Base-by-base conservation (phyloP, 2,329 filamentous ascomycete genomes). In the Aspergillus jensenii region DNA sequence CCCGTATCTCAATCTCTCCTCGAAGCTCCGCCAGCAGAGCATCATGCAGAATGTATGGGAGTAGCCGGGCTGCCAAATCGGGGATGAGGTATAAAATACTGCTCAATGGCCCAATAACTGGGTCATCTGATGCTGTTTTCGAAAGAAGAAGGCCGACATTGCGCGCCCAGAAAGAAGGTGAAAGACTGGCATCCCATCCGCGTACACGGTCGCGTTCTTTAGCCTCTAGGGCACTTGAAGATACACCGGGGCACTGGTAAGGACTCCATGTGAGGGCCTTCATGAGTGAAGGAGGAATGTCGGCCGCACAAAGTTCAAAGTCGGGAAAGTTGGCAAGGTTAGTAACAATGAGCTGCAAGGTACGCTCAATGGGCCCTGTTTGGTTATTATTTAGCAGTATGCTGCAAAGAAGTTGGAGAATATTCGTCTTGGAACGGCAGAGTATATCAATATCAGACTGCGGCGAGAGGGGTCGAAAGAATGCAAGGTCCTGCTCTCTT, bases 1-100 rank as follows among this genome's bases (percentile, higher is more conserved):
- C 79, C 55, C 87, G 89, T 33, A 86, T 76, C 1, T 74, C 76
- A 61, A 86, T 83, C 27, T 87, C 82, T 40, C 81, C 80, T 27
- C 88, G 82, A n/a, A 83, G 75, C 66, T 93, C 88, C 41, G 85
- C 83, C 1, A 87, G 78, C 0, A 99, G 80, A 15, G 92, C 86
- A 43, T 96, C 79, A 73, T 99, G 96, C 3, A 96, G 79, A 53
- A 98, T 84, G 63, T 90, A 96, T 0, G 93, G 92, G 50, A 98
- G 88, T 0, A 91, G 80, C 43, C 87, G 83, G 59, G 87, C 83
- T 0, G 92, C 89, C 68, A 97, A 87, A 0, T 84, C 84, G 41
- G 84, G 81, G 25, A 93, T 84, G 12, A 82, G 81, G 12, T 79
- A 74, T 4, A 97, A 78, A 40, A 95, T 82, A 5, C 84, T 84